Base-by-base conservation (phyloP, 768 basidiomycete genomes). In the Rhodocollybia butyracea region DNA sequence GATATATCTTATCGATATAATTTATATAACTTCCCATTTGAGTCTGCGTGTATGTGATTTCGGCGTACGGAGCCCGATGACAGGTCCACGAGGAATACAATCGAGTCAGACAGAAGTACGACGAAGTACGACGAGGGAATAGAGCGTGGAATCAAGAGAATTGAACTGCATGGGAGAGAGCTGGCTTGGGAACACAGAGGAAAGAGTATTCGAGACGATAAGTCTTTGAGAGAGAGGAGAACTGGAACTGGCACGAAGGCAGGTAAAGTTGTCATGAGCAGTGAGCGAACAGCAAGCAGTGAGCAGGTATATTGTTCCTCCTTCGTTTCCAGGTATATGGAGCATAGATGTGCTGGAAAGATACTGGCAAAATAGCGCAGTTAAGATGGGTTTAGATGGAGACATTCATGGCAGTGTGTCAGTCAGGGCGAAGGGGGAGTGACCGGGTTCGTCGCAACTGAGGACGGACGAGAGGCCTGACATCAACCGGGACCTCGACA, bases 401-500 rank as follows among this genome's bases (percentile, higher is more conserved):
- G 26, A 43, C 1, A 54, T 36, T 50, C 32, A 22, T 21, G 17
- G 19, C 10, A 13, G 27, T 24, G 21, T 41, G 36, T 56, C 55
- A 56, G 13, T 52, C 56, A 12, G 56, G 56, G 7, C 36, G 56
- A 26, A 42, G 36, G 26, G 56, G 48, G 2, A 51, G 50, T 5
- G 50, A 52, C 30, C 56, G 56, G 5, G 42, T 32, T 15, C 36
- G 48, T 38, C 53, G 53, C 43, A 54, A 42, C 17, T 42, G 41
- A 19, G 53, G 53, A 30, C 53, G 53, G 38, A 36, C 22, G 11
- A 40, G 13, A 8, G 38, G 51, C 34, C 48, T 32, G 24, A 41
- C 51, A 30, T 53, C 39, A 11, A 34, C 29, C 10, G 48, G 29
- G 8, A 36, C 22, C n/a, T 17, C 40, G 34, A 38, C 38, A 10